phyloP scores from a whole-genome alignment of 2,329 filamentous ascomycete species.

The Talaromyces amestolkiae region DNA sequence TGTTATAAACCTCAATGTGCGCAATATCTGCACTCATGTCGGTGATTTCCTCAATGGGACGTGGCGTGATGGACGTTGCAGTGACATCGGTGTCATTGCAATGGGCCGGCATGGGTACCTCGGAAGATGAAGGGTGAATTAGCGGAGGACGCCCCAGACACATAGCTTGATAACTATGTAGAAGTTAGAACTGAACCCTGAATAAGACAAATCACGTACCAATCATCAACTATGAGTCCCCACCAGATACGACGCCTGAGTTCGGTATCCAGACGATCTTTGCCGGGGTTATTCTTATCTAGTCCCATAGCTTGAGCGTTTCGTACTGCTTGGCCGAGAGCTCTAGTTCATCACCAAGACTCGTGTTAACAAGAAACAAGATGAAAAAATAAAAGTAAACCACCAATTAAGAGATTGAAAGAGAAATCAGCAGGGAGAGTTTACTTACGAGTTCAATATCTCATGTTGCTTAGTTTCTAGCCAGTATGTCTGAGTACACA shows the following conservation, averaged over 20 bases:
- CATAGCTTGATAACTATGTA: slow-evolving; percentile 28
- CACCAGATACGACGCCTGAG: slow-evolving; percentile 28
- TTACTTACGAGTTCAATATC: slow-evolving; percentile 32
- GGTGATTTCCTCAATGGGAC: slow-evolving; percentile 24
- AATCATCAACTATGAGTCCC: slow-evolving; percentile 27
- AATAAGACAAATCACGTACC: slow-evolving; percentile 21
- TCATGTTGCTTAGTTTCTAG: slow-evolving; percentile 33
- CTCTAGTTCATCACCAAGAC: slow-evolving; percentile 11
- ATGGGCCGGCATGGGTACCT: slow-evolving; percentile 27
- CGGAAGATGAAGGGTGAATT: slow-evolving; percentile 24
- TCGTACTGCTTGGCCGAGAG: slow-evolving; percentile 26
- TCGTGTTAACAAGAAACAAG: no score
- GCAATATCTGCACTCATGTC: slow-evolving; percentile 25
- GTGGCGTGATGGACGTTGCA: slow-evolving; percentile 20
- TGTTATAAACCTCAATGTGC: slow-evolving; percentile 23
- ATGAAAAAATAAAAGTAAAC: no score
- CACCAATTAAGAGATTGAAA: not conserved
- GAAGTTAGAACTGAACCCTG: not conserved
- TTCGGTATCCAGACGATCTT: slow-evolving; percentile 25
- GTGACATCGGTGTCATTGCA: slow-evolving; percentile 29
- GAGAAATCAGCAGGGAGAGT: not conserved
- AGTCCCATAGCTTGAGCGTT: slow-evolving; percentile 28
- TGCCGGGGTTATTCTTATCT: slow-evolving; percentile 24
- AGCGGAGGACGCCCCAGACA: slow-evolving; percentile 28
- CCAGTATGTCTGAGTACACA: slow-evolving; percentile 33